Conservation (phyloP, 208 protist genomes). For the Leishmania amazonensis region DNA sequence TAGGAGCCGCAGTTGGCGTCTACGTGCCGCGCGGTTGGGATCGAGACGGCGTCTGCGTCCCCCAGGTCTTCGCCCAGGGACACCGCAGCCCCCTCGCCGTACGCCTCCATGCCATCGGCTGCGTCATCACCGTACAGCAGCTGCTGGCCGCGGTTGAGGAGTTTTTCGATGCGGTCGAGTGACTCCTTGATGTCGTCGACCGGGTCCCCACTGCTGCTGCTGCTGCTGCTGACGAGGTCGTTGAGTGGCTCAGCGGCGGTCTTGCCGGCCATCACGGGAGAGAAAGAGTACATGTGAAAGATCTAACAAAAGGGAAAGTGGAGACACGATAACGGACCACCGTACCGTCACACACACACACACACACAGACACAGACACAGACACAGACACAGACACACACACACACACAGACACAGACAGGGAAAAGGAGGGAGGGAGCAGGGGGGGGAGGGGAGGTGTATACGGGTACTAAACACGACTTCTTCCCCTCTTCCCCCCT, state of each 20-base stretch:
- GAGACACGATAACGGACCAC: background rate
- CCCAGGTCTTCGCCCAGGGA: background rate
- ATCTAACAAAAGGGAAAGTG: background rate
- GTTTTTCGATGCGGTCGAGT: constrained; percentile 55
- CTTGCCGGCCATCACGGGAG: background rate
- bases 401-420: background rate
- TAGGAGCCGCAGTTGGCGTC: constrained; percentile 15
- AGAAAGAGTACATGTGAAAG: background rate
- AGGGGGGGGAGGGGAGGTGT: background rate
- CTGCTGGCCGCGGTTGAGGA: constrained; percentile 52
- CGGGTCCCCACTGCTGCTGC: background rate
- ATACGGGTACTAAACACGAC: background rate
- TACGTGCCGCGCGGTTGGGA: background rate
- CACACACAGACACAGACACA: background rate
- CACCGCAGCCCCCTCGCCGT: background rate
- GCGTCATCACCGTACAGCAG: constrained; percentile 53
- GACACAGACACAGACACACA: background rate
- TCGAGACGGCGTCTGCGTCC: background rate
- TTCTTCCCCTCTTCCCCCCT: no score
- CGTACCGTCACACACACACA: background rate
- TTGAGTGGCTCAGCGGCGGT: background rate
- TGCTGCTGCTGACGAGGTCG: background rate
- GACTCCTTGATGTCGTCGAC: constrained; percentile 55
- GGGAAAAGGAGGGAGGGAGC: background rate
- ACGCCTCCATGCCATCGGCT: constrained; percentile 3